Evolutionary conservation across 2,329 filamentous ascomycete species (phyloP).

Genomic region (Neofusicoccum parvum): DNA sequence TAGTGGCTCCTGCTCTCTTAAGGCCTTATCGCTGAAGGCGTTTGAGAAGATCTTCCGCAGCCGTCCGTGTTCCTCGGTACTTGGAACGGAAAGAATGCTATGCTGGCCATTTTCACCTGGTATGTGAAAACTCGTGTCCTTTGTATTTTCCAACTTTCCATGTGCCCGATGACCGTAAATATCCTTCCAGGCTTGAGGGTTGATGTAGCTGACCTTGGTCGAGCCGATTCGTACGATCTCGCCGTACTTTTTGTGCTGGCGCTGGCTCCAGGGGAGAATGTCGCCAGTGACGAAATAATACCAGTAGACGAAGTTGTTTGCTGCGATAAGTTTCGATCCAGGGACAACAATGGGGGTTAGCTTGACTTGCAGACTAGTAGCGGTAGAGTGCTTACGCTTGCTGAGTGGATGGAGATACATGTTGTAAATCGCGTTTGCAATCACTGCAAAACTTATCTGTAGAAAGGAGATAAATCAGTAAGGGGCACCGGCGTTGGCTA

Average conservation of each 20-base stretch:
- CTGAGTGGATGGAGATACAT: too few species aligned
- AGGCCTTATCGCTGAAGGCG: slow-evolving; percentile 43
- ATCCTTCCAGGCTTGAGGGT: slow-evolving; percentile 40
- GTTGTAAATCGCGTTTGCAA: too few species aligned
- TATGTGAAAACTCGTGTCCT: slow-evolving; percentile 9
- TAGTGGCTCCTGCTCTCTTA: slow-evolving; percentile 44
- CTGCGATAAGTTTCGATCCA: too few species aligned
- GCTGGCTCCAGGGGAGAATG: slow-evolving; percentile 27
- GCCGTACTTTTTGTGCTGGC: slow-evolving; percentile 42
- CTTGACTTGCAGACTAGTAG: too few species aligned
- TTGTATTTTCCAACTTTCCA: background rate
- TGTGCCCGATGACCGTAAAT: slow-evolving; percentile 10
- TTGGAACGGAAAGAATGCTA: slow-evolving; percentile 35
- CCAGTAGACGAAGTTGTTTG: too few species aligned
- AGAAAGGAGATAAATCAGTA: too few species aligned
- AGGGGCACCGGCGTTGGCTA: too few species aligned
- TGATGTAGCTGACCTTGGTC: slow-evolving; percentile 46
- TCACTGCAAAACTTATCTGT: too few species aligned
- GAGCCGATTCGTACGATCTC: slow-evolving; percentile 46
- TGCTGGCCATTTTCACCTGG: slow-evolving; percentile 35
- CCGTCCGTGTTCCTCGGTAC: slow-evolving; percentile 41
- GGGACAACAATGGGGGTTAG: too few species aligned
- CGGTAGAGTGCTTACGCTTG: too few species aligned
- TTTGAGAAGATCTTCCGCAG: slow-evolving; percentile 42
- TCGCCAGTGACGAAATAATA: slow-evolving; percentile 27